Evolutionary conservation across 768 basidiomycete genomes (phyloP).

Genomic region (Naganishia friedmannii): DNA sequence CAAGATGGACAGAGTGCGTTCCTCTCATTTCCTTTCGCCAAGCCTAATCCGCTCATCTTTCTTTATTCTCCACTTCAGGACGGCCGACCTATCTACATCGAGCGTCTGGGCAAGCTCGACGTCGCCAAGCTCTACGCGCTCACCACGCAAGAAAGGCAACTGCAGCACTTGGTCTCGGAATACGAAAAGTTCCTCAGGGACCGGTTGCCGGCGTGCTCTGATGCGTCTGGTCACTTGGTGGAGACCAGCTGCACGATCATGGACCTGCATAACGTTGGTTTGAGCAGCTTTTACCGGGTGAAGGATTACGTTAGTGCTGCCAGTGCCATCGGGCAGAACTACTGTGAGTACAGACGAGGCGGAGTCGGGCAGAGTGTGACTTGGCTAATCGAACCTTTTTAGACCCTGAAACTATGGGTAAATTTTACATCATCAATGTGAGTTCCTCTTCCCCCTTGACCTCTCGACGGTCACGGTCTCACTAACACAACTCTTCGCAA

Average conservation of each 20-base stretch:
- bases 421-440: constrained; percentile 64
- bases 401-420: constrained; percentile 67
- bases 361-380: background rate
- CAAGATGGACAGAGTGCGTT: constrained; percentile 80
- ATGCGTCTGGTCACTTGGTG: constrained; percentile 73
- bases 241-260: constrained; percentile 98
- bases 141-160: constrained; percentile 82
- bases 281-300: constrained; percentile 78
- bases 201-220: constrained; percentile 71
- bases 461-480: too few relatives aligned
- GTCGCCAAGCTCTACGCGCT: constrained; percentile 73
- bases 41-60: background rate
- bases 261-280: constrained; percentile 66
- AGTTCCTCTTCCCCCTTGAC: background rate
- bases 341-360: constrained; percentile 55
- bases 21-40: background rate
- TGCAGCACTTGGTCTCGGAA: constrained; percentile 82
- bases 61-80: constrained; percentile 59
- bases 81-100: constrained; percentile 91
- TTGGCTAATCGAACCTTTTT: background rate
- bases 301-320: constrained; percentile 84
- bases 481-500: background rate
- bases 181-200: constrained; percentile 83
- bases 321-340: constrained; percentile 75
- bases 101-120: constrained; percentile 86